A percentile compares a stretch with the other conserved stretches of the same genome.
phyloP scores from a whole-genome alignment of 192 early-diverging fungal species.

The Umbelopsis ramanniana region DNA sequence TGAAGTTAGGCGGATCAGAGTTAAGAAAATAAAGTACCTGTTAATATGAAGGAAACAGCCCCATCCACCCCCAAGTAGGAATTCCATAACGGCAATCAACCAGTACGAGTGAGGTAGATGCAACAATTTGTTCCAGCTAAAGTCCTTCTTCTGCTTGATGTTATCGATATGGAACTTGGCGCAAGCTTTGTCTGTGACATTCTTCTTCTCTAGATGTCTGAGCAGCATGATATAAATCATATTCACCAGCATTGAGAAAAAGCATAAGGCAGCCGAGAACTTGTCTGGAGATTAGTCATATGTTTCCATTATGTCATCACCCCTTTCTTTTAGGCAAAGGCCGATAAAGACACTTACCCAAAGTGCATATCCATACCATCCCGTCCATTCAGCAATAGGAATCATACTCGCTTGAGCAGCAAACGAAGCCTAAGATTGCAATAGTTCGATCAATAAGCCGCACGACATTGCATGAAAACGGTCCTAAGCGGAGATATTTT shows the following conservation, averaged over 20 bases:
- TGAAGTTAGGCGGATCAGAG: neutral
- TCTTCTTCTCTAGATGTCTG: slow-evolving; percentile 31
- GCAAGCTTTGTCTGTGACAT: slow-evolving; percentile 32
- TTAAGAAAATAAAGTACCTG: slow-evolving; percentile 30
- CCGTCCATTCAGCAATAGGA: slow-evolving; percentile 54
- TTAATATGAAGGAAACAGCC: slow-evolving; percentile 70
- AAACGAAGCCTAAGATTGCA: slow-evolving; percentile 58
- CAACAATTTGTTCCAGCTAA: slow-evolving; percentile 57
- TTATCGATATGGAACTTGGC: slow-evolving; percentile 24
- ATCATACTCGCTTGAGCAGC: slow-evolving; percentile 69
- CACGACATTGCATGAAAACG: neutral
- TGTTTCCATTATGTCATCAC: neutral
- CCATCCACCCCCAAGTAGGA: slow-evolving; percentile 65
- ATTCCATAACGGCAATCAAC: slow-evolving; percentile 61
- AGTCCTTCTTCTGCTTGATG: slow-evolving; percentile 58
- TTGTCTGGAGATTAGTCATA: slow-evolving; percentile 27
- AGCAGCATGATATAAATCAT: slow-evolving; percentile 67
- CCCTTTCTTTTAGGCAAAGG: neutral
- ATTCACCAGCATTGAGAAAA: slow-evolving; percentile 71
- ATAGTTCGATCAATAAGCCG: too few species aligned
- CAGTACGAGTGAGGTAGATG: slow-evolving; percentile 65
- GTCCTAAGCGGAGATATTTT: neutral
- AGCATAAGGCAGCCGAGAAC: slow-evolving; percentile 68
- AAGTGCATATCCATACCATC: slow-evolving; percentile 53
- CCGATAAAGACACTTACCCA: slow-evolving; percentile 24